Base-by-base conservation (phyloP, 2,329 filamentous ascomycete species). In the Talaromyces sp. region DNA sequence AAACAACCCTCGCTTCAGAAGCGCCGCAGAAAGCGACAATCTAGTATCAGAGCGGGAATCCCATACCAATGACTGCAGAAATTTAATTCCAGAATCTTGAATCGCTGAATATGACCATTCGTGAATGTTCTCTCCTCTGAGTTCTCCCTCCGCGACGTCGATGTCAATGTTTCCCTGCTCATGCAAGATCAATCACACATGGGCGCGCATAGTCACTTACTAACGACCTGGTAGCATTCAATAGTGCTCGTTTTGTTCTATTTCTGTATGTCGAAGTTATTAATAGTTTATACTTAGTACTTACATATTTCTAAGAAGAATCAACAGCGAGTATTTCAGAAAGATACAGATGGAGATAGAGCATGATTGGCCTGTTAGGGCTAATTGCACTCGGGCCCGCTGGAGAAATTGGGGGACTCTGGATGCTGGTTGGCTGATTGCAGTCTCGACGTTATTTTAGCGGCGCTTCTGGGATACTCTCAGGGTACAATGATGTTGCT, bases 1-100 rank as follows among this genome's bases (percentile, higher is more conserved):
- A 66, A 66, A 66, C 64, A 38, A 36, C 29, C 13, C 49, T 40
- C 43, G 45, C 29, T 47, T 58, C 45, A 66, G 60, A 63, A 45
- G 47, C 59, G 64, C 64, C 60, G 59, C 62, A 54, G 59, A 45
- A 36, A 31, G 45, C 53, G 36, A 13, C 34, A n/a, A 22, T 22
- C 31, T 56, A 36, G 53, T 56, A 36, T 56, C 53, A 56, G 53
- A 56, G 8, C 17, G n/a, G 15, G 2, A 56, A 25, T 17, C 31
- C 22, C 53, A 36, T 15, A 56, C 53, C 22, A 13, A 56, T 38
- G 53, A 56, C 53, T n/a, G 22, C 31, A 54, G 34, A 13, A 36
- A 15, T 34, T 36, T 36, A 5, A 15, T 2, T 15, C 4, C 10
- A 36, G 34, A 36, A 36, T 36, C 34, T 15, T 15, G 34, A 15